Conservation (phyloP, 2,329 filamentous ascomycete genomes). For the Sporothrix curviconia region DNA sequence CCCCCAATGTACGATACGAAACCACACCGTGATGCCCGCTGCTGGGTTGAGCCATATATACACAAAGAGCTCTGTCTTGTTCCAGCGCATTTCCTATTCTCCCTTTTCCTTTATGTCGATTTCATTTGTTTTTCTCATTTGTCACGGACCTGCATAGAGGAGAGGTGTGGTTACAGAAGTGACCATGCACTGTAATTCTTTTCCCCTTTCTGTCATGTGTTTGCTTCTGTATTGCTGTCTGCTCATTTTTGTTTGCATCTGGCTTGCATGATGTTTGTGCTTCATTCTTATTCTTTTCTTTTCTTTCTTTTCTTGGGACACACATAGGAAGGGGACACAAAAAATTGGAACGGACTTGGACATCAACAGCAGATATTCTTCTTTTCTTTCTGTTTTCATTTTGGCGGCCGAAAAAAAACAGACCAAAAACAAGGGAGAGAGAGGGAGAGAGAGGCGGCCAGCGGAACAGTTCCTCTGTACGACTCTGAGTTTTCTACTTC, state of each 20-base stretch:
- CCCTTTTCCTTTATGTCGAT: neutral
- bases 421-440: neutral
- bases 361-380: constrained; percentile 2
- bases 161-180: neutral
- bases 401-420: neutral
- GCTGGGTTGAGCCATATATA: too few relatives aligned
- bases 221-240: neutral
- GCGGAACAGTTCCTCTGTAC: neutral
- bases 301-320: neutral
- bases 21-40: too few relatives aligned
- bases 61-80: too few relatives aligned
- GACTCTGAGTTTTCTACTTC: neutral
- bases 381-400: neutral
- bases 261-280: constrained; percentile 7
- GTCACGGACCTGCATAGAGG: constrained; percentile 17
- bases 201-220: neutral
- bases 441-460: neutral
- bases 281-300: neutral
- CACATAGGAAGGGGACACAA: constrained; percentile 14
- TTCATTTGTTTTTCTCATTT: constrained; percentile 10
- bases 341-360: constrained; percentile 14
- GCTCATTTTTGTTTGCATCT: constrained; percentile 13
- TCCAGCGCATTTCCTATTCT: neutral
- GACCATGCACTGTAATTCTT: constrained; percentile 12
- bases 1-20: too few relatives aligned